phyloP scores from a whole-genome alignment of 179 eudicot genomes.

The Heliamphora pulchella region DNA sequence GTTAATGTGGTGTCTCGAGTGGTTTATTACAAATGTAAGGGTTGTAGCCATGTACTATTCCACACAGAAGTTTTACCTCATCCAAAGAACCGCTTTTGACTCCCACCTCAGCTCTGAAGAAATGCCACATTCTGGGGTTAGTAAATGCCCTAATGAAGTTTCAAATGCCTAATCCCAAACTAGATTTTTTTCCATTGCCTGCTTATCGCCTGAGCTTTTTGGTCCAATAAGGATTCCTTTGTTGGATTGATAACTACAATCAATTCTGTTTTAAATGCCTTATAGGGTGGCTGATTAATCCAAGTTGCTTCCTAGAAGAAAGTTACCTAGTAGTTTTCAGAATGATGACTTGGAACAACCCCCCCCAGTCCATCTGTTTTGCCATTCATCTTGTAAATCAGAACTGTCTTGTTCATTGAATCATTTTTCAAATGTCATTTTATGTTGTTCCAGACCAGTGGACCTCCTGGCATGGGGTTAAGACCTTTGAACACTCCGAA shows the following conservation, averaged over 20 bases:
- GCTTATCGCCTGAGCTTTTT: neutral
- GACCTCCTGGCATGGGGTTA: conserved; percentile 47
- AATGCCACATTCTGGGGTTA: neutral
- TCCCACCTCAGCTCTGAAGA: neutral
- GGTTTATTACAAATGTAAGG: neutral
- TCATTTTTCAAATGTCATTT: too few species aligned
- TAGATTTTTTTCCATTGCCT: neutral
- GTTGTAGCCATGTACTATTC: neutral
- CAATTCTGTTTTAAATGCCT: too few species aligned
- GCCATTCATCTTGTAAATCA: neutral
- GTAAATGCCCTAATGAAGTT: neutral
- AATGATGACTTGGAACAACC: too few species aligned
- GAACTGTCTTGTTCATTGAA: neutral
- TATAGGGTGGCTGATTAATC: too few species aligned
- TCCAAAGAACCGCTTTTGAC: neutral
- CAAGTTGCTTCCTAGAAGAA: too few species aligned
- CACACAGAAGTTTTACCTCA: neutral
- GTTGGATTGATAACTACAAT: too few species aligned
- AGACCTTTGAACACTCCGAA: conserved; percentile 54
- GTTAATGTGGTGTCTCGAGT: neutral
- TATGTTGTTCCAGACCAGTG: conserved; percentile 19
- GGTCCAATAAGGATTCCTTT: too few species aligned
- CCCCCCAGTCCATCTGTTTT: neutral
- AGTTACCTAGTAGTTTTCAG: too few species aligned
- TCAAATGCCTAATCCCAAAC: neutral